A percentile compares a stretch with the other conserved stretches of the same genome.
These are phyloP conservation scores for Linum usitatissimum DNA, from an alignment of 345 rosid genomes.

Conservation along the genomic window DNA sequence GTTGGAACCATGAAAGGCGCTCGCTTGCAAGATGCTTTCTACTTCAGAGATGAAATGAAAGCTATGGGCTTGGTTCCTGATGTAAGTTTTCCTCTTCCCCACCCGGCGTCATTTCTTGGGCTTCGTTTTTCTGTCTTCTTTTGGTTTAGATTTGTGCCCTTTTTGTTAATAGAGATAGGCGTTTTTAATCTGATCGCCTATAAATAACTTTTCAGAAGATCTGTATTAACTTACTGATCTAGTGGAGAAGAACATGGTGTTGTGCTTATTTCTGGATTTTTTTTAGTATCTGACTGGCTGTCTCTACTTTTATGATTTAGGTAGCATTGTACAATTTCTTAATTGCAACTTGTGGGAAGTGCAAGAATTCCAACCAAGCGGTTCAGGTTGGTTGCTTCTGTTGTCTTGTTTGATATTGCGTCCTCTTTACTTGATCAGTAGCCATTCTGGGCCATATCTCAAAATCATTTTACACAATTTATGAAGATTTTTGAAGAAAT, in stretches of 20 bases:
- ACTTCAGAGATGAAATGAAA: constrained; percentile 80
- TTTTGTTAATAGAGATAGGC: not conserved
- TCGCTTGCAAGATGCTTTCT: constrained; percentile 73
- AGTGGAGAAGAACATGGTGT: not conserved
- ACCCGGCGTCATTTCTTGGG: not conserved
- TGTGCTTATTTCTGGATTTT: not conserved
- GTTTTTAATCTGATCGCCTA: too few relatives aligned
- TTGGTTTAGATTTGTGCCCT: not conserved
- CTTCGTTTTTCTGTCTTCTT: not conserved
- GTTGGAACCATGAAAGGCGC: constrained; percentile 84
- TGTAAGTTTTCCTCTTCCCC: constrained; percentile 28
- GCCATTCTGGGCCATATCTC: not conserved
- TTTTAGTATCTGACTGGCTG: not conserved
- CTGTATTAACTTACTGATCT: not conserved
- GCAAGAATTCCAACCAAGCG: constrained; percentile 66
- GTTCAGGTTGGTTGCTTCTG: constrained; percentile 34
- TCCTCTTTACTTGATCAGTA: not conserved
- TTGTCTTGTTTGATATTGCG: not conserved
- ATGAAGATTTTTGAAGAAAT: constrained; percentile 76
- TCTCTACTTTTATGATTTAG: constrained; percentile 26
- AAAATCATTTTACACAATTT: constrained; percentile 1
- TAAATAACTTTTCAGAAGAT: not conserved
- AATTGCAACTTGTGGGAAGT: constrained; percentile 82
- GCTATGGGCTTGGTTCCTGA: constrained; percentile 86
- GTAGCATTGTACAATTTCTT: constrained; percentile 69